Evolutionary conservation across 1,139 yeast species (phyloP).

Genomic region (Groenewaldozyma sp.): DNA sequence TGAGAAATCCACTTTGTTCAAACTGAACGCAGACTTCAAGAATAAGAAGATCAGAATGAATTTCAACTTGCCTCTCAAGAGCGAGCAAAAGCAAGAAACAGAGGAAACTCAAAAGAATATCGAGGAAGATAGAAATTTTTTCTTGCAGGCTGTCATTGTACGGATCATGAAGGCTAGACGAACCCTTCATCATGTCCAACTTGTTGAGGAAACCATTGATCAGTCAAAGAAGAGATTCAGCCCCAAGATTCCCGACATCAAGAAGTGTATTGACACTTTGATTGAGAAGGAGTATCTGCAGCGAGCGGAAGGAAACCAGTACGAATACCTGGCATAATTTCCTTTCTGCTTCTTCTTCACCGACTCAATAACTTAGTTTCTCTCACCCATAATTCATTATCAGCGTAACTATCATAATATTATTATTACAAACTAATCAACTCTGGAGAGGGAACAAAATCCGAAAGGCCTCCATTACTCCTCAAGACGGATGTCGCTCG

Average conservation of each 20-base stretch:
- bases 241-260: constrained; percentile 79
- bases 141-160: constrained; percentile 87
- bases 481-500: constrained; percentile 17
- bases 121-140: constrained; percentile 77
- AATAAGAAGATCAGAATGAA: constrained; percentile 80
- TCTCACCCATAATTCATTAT: too few species aligned
- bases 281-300: constrained; percentile 81
- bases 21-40: constrained; percentile 72
- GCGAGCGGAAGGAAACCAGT: constrained; percentile 66
- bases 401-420: neutral
- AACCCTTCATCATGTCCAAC: constrained; percentile 62
- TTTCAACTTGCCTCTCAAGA: constrained; percentile 73
- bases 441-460: neutral
- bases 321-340: constrained; percentile 66
- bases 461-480: neutral
- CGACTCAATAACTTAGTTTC: too few species aligned
- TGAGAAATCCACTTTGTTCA: constrained; percentile 42
- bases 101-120: constrained; percentile 80
- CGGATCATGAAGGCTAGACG: constrained; percentile 95
- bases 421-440: neutral
- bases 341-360: too few species aligned
- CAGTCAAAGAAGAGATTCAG: constrained; percentile 79
- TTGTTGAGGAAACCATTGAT: constrained; percentile 81
- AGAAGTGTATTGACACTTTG: constrained; percentile 74
- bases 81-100: constrained; percentile 66